Percentiles rank a stretch among this genome's conserved stretches.
phyloP scores from a whole-genome alignment of 1,284 basidiomycete species.

The Ustilago hordei region DNA sequence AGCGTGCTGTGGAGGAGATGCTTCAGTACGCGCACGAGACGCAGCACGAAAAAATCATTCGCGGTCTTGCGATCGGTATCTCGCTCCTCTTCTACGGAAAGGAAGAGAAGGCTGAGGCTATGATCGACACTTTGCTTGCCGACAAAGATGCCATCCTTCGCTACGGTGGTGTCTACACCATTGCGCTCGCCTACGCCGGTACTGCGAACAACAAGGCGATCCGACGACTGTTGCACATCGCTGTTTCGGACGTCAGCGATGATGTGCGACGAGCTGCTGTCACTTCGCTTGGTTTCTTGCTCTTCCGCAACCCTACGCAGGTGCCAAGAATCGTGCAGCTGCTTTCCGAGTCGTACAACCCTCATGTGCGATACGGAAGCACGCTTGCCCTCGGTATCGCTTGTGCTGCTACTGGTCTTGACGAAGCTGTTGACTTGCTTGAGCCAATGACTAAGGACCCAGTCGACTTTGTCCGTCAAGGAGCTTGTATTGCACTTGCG shows the following conservation, averaged over 20 bases:
- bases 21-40: conserved; percentile 69
- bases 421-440: conserved; percentile 67
- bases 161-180: conserved; percentile 68
- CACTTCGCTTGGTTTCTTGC: conserved; percentile 66
- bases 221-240: conserved; percentile 65
- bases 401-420: conserved; percentile 68
- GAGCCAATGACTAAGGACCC: conserved; percentile 69
- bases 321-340: conserved; percentile 68
- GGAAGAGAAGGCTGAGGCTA: conserved; percentile 64
- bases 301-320: conserved; percentile 69
- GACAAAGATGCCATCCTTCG: conserved; percentile 69
- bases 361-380: conserved; percentile 68
- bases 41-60: conserved; percentile 70
- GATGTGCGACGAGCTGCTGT: conserved; percentile 69
- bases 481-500: conserved; percentile 66
- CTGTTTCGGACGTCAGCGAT: conserved; percentile 68
- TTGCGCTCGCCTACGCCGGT: conserved; percentile 69
- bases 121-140: conserved; percentile 65
- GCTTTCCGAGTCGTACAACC: conserved; percentile 69
- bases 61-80: conserved; percentile 68
- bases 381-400: conserved; percentile 69
- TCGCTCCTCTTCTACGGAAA: conserved; percentile 69
- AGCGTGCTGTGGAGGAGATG: conserved; percentile 69
- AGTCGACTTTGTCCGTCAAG: conserved; percentile 69
- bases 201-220: conserved; percentile 69